Evolutionary conservation across 176 grass and related monocot species (phyloP).

Genomic region (Carex pumila): DNA sequence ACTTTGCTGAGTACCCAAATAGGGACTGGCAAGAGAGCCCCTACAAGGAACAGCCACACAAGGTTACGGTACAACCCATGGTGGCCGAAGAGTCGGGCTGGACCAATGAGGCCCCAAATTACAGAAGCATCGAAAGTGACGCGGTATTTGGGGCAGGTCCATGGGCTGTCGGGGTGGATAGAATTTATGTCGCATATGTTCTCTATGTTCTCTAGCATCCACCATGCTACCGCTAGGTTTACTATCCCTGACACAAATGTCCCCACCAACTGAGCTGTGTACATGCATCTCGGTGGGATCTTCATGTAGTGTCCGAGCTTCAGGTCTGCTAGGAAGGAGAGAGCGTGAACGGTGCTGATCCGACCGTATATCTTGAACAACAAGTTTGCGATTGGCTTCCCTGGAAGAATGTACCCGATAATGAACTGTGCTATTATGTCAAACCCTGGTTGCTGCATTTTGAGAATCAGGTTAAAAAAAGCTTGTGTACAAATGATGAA

Average conservation of each 20-base stretch:
- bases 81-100: constrained; percentile 49
- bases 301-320: constrained; percentile 99
- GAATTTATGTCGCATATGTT: constrained; percentile 92
- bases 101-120: constrained; percentile 93
- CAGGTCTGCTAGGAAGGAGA: constrained; percentile 83
- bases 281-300: constrained; percentile 93
- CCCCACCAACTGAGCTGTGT: constrained; percentile 76
- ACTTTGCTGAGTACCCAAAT: constrained; percentile 68
- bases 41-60: constrained; percentile 80
- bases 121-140: constrained; percentile 88
- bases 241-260: constrained; percentile 71
- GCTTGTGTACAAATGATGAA: neutral
- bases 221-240: constrained; percentile 89
- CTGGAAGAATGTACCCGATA: constrained; percentile 68
- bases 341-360: constrained; percentile 86
- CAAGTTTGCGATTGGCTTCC: constrained; percentile 90
- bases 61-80: constrained; percentile 79
- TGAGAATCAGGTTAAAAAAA: neutral
- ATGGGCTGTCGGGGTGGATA: constrained; percentile 74
- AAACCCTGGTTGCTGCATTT: constrained; percentile 70
- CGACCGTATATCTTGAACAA: constrained; percentile 95
- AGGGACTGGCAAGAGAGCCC: constrained; percentile 72
- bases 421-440: constrained; percentile 98
- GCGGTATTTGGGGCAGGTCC: constrained; percentile 93
- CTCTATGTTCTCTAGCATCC: constrained; percentile 87